Base-by-base conservation (phyloP, 2,329 filamentous ascomycete species). In the Cercospora sp. region DNA sequence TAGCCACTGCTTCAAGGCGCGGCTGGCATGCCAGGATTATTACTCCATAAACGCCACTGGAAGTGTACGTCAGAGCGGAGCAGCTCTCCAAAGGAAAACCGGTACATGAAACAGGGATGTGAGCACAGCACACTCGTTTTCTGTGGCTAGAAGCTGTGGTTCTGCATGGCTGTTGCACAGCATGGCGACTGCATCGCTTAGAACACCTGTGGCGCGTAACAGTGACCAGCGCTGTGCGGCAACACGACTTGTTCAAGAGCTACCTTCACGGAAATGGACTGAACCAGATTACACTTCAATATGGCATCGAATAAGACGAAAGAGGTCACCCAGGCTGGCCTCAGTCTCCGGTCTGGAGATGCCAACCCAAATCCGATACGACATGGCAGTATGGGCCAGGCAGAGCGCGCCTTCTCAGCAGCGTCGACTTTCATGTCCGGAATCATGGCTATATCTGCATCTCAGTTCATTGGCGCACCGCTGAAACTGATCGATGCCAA, bases 401-500 rank as follows among this genome's bases (percentile, higher is more conserved):
- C 82, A 28, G 83, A 84, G 72, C 77, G 83, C 48, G 83, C 82
- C 16, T 84, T 85, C 69, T 83, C 82, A 30, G 78, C 83, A 42
- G 82, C 81, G 9, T 84, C 83, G 61, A 84, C 82, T 3, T 84
- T 85, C 71, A 70, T 84, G 67, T 84, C 82, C 31, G 83, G 83
- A 36, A 77, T 83, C 67, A 73, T 84, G 73, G 83, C 83, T 76
- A 85, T 85, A 75, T 86, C 87, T 73, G 78, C 87, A 18, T 92
- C 92, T 6, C 92, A 96, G 76, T 84, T 93, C 70, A 81, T 96
- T 67, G 93, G 93, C 36, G 81, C 87, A 0, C 92, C 92, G 2
- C 80, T 96, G 59, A 95, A 95, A 77, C 85, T 89, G 69, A 82
- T 93, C 75, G 90, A 93, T 77, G 87, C 87, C 67, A 89, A 92